Conservation (phyloP, 352 stramenopile species). For the Aphanomyces cochlioides region DNA sequence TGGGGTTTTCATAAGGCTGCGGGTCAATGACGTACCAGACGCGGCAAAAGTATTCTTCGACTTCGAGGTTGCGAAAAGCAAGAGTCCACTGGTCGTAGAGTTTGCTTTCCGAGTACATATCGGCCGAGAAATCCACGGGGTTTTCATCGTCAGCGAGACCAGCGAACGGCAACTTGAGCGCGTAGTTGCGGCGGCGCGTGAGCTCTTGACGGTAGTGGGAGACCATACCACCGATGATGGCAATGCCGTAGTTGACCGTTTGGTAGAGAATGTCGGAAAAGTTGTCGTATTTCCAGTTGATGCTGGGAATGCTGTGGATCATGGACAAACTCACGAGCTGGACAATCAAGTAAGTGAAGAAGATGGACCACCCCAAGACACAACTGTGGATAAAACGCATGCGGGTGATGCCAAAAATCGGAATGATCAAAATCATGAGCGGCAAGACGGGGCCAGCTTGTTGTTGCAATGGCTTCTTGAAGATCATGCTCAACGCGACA, state of each 20-base stretch:
- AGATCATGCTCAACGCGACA: constrained; percentile 62
- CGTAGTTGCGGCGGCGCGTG: constrained; percentile 69
- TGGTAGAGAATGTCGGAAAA: constrained; percentile 77
- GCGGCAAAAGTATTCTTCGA: constrained; percentile 77
- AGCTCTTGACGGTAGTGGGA: constrained; percentile 80
- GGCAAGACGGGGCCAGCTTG: constrained; percentile 61
- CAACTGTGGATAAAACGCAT: constrained; percentile 78
- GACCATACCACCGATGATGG: constrained; percentile 76
- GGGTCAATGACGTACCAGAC: constrained; percentile 86
- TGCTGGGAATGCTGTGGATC: constrained; percentile 35
- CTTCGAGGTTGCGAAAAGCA: constrained; percentile 63
- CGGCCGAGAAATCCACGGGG: constrained; percentile 52
- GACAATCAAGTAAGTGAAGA: constrained; percentile 61
- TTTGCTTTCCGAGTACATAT: constrained; percentile 67
- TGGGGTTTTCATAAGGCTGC: constrained; percentile 79
- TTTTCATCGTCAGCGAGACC: constrained; percentile 63
- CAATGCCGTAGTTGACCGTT: constrained; percentile 79
- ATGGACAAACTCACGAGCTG: constrained; percentile 42
- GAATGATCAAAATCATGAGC: constrained; percentile 75
- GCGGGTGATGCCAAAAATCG: constrained; percentile 78
- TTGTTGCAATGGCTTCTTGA: constrained; percentile 74
- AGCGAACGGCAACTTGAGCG: constrained; percentile 67
- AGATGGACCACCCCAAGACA: constrained; percentile 63
- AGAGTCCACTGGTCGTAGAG: constrained; percentile 66
- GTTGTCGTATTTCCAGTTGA: constrained; percentile 47